Base-by-base conservation (phyloP, 805 yeast genomes). In the Nakazawaea ishiwadae region DNA sequence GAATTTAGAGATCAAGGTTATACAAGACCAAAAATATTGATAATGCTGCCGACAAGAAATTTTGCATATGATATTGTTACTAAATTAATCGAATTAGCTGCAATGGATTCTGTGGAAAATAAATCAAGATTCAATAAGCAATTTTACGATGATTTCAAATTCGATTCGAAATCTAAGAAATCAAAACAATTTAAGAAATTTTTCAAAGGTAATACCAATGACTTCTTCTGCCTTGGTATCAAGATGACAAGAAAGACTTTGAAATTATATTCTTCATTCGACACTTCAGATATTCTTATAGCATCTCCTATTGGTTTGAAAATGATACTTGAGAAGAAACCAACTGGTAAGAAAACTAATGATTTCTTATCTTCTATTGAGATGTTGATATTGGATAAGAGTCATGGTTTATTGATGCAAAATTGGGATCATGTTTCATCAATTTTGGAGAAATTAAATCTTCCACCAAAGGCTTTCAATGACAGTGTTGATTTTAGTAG, bases 1-100 rank as follows among this genome's bases (percentile, higher is more conserved):
- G 95, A 87, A 52, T 71, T 73, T 48, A 67, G 95, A 42, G 99
- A 93, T 58, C 98, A 93, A 60, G 98, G 99, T 21, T 93, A 88
- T 58, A 90, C 96, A 0, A 73, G 98, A 47, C 96, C 99, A 1
- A 90, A 89, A 54, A 89, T 84, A 1, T 63, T 93, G 42, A 77
- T 91, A 4, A 61, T 93, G 19, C 65, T 87, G 31, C 98, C 99
- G 10, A 87, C 96, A 0, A 74, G 96, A 54, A 75, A 88, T 50
- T 65, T 82, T 8, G 88, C 93, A 20, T 81, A 77, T 55, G 77
- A 80, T 44, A 69, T 88, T 14, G 79, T 90, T 16, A 72, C 74
- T 32, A 70, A 75, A 27, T 51, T 93, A 29, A 77, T 82, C 29
- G 62, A 69, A 28, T 62, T 83, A 20, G 75, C 89, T 3, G 86